Base-by-base conservation (phyloP, 495 filamentous ascomycete species). In the Podospora pseudopauciseta region DNA sequence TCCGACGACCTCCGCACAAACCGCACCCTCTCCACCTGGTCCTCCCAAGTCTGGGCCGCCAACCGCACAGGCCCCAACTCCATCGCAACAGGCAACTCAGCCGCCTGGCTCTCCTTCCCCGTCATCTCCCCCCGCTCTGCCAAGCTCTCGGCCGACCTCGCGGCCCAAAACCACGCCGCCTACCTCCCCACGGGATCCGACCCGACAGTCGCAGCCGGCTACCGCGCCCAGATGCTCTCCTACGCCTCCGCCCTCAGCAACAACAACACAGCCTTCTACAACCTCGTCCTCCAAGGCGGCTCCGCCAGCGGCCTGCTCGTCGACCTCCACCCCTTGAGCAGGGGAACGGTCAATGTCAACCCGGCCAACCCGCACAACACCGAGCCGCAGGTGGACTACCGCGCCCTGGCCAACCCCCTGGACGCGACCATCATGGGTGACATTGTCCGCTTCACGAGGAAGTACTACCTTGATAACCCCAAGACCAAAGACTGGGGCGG, bases 331-430 rank as follows among this genome's bases (percentile, higher is more conserved):
- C 81, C 83, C 1, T 70, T 84, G 0, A 79, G 76, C 55, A 78
- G 83, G 3, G 82, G 83, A 19, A 83, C 77, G 0, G 77, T 85
- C 27, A 78, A 78, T 64, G 78, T 86, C 66, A 76, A 86, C 77
- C 63, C 72, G 0, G 30, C 70, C 4, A 74, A 79, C 66, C 81
- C 80, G 7, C 70, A 73, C 32, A 71, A 71, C 53, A 67, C 73
- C 3, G 76, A 77, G 58, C 83, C 82, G 0, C 57, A 81, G 0
- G 79, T 85, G 11, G 83, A 86, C 74, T 84, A 83, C 65, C 77
- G 83, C 53, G 79, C 79, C 7, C 77, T 86, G 15, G 71, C 71
- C n/a, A 86, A 86, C 67, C 81, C 82, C 16, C 72, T 86, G 13
- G 83, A 86, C 66, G 60, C 76, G 3, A 72, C 74, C 55, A 72